These are phyloP conservation scores for Botrytis cinerea DNA, from an alignment of 2,329 filamentous ascomycete genomes.

Conservation along the genomic window DNA sequence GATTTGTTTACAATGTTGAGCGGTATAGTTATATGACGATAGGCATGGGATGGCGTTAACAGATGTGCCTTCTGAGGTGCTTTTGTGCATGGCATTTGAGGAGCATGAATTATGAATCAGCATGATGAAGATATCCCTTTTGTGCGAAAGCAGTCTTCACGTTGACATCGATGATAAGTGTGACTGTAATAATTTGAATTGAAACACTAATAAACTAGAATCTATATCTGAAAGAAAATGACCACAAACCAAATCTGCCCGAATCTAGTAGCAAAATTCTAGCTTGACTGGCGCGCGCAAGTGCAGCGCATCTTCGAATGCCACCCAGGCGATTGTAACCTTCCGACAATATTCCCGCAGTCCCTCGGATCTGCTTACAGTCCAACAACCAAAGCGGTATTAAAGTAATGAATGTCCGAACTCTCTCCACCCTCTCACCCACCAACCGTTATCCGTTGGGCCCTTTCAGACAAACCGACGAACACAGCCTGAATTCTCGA, in stretches of 20 bases:
- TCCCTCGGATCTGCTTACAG: background rate
- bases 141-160: background rate
- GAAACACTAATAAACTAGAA: background rate
- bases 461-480: conserved; percentile 38
- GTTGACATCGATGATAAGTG: background rate
- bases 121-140: conserved; percentile 6
- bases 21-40: conserved; percentile 17
- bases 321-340: background rate
- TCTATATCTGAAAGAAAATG: background rate
- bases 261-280: background rate
- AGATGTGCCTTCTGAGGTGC: conserved; percentile 22
- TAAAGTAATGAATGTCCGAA: conserved; percentile 53
- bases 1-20: conserved; percentile 23
- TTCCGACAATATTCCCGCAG: background rate
- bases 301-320: background rate
- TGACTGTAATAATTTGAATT: background rate
- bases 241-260: background rate
- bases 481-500: conserved; percentile 20
- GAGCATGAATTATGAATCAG: background rate
- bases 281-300: background rate
- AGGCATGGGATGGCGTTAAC: conserved; percentile 32
- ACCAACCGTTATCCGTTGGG: conserved; percentile 31
- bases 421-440: conserved; percentile 45
- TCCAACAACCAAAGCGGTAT: background rate
- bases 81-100: conserved; percentile 22